Evolutionary conservation across 78 protist genomes (phyloP).

Genomic region (Dictyostelium citrinum): DNA sequence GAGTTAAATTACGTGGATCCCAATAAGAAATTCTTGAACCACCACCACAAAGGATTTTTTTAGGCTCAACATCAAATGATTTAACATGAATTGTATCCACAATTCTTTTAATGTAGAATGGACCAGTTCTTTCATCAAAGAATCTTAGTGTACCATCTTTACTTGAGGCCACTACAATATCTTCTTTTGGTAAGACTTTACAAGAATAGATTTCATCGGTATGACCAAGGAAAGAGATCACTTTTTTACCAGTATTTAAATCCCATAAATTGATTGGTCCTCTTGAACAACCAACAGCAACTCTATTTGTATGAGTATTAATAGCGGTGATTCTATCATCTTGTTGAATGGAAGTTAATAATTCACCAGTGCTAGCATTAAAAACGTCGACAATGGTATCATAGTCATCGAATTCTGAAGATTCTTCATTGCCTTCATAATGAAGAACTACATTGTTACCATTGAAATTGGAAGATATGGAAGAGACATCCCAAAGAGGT

Average conservation of each 20-base stretch:
- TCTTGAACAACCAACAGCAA: constrained; percentile 17
- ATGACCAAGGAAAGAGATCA: constrained; percentile 41
- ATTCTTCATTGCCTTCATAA: not conserved
- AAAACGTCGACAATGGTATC: constrained; percentile 36
- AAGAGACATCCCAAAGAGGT: not conserved
- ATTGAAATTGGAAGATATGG: not conserved
- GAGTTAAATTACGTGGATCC: constrained; percentile 50
- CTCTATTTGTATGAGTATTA: not conserved
- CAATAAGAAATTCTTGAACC: constrained; percentile 45
- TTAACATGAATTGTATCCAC: not conserved
- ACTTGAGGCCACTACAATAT: constrained; percentile 11
- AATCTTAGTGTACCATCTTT: constrained; percentile 40
- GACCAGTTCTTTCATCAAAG: constrained; percentile 62
- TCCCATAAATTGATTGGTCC: constrained; percentile 47
- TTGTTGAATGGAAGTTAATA: not conserved
- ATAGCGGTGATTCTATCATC: constrained; percentile 7
- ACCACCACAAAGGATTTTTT: constrained; percentile 25
- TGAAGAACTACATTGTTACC: constrained; percentile 22
- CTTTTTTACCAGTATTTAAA: constrained; percentile 8
- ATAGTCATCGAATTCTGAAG: constrained; percentile 5
- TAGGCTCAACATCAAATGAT: constrained; percentile 16
- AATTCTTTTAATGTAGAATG: constrained; percentile 33
- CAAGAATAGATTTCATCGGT: not conserved
- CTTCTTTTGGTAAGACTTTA: constrained; percentile 13
- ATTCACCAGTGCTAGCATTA: not conserved